These are phyloP conservation scores for Suillus weaverae DNA, from an alignment of 768 basidiomycete species.

Conservation along the genomic window DNA sequence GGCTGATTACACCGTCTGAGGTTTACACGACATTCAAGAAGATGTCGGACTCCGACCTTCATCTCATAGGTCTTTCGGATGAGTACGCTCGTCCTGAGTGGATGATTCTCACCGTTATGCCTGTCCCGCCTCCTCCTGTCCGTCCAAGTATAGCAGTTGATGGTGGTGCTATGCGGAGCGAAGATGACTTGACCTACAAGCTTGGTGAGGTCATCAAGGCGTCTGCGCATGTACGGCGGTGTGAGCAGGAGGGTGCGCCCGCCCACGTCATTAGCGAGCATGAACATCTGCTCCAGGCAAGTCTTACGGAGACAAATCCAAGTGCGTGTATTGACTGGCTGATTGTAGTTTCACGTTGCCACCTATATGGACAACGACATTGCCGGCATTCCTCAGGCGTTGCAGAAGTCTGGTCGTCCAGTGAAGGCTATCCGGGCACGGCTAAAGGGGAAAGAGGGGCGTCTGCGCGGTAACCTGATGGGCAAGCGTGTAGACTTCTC, in stretches of 20 bases:
- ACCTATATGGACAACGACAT: slow-evolving; percentile 99
- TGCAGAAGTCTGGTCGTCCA: slow-evolving; percentile 96
- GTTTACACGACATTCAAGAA: slow-evolving; percentile 96
- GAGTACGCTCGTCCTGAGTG: slow-evolving; percentile 97
- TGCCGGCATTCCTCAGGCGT: slow-evolving; percentile 94
- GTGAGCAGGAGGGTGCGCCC: slow-evolving; percentile 96
- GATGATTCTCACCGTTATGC: slow-evolving; percentile 99
- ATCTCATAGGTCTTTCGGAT: slow-evolving; percentile 87
- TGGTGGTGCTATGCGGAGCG: slow-evolving; percentile 93
- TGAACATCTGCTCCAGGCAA: slow-evolving; percentile 91
- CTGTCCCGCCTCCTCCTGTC: slow-evolving; percentile 96
- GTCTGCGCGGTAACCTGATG: slow-evolving; percentile 97
- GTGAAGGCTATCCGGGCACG: slow-evolving; percentile 98
- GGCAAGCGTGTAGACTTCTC: slow-evolving; percentile 99
- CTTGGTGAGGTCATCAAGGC: slow-evolving; percentile 96
- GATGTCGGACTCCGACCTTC: slow-evolving; percentile 86
- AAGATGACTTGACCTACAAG: slow-evolving; percentile 98
- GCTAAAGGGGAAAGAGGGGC: slow-evolving; percentile 98
- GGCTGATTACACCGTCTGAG: slow-evolving; percentile 79
- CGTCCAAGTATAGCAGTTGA: slow-evolving; percentile 98
- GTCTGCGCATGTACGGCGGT: slow-evolving; percentile 85
- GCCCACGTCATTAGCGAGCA: slow-evolving; percentile 95
- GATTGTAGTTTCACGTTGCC: slow-evolving; percentile 87
- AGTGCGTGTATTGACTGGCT: not conserved
- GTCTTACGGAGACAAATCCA: slow-evolving; percentile 17